Evolutionary conservation across 805 yeast species (phyloP), one percentile per base, ranked within the genome.

Genomic region (Saccharomycopsis sp.): DNA sequence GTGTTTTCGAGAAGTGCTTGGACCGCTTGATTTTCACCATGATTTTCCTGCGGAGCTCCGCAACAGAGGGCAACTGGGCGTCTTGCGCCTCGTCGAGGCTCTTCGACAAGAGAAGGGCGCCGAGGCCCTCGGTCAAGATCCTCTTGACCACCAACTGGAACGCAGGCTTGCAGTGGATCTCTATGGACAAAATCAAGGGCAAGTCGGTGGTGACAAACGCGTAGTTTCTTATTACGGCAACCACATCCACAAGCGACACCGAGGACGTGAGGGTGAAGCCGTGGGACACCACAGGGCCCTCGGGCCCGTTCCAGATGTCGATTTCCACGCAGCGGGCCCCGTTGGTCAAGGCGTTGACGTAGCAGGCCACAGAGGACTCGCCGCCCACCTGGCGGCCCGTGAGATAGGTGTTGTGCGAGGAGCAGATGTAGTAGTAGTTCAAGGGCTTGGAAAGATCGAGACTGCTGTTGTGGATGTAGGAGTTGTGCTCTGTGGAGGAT

Each of bases 241-340:
- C 70, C 1, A 91, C 97, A 62, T 84, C 84, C 9, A 74, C 68
- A 34, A 92, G 78, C 1, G 83, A 80, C 9, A 92, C 81, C 0
- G 92, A 81, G 0, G 85, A 77, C 0, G 98, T 89, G 61, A 94
- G 81, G 0, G 96, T 82, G 53, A 85, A 73, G 0, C 99, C 99
- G 70, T 94, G 99, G 29, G 87, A 86, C 0, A 94, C 97, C 0
- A 89, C 80, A 0, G 99, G 99, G 0, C 86, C 91, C 12, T 72
- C 70, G 37, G 80, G 83, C 21, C 85, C 88, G 72, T 92, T 97
- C 99, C 99, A 94, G 20, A 94, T 77, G 70, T 94, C 99, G 47
- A 94, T 83, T 67, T 94, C 99, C n/a, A 94, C 77, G 62, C 97
- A 91, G 51, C 97, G 76, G 65, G 98, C 94, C 1, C 99, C 98